These are phyloP conservation scores for Beauveria bassiana DNA, from an alignment of 2,329 filamentous ascomycete genomes.

Conservation along the genomic window DNA sequence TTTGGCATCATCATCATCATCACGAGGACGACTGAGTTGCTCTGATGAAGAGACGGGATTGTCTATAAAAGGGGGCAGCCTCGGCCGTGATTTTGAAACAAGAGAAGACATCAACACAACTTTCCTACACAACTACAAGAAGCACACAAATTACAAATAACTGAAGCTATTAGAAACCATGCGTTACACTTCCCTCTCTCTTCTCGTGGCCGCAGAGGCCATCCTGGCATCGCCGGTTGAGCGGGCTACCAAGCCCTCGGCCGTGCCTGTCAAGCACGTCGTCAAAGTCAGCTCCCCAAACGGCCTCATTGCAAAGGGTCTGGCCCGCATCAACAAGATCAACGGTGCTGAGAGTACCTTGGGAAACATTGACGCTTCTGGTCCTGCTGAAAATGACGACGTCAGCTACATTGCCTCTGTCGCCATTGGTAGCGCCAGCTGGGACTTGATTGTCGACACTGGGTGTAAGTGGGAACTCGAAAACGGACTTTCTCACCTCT, in stretches of 20 bases:
- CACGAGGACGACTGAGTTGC: neutral
- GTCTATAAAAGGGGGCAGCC: neutral
- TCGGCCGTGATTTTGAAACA: neutral
- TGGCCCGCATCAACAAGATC: conserved; percentile 18
- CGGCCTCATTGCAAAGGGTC: conserved; percentile 18
- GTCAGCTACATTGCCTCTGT: conserved; percentile 21
- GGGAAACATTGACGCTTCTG: conserved; percentile 12
- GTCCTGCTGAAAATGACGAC: conserved; percentile 20
- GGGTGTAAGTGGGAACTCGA: conserved; percentile 16
- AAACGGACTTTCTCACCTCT: too few relatives aligned
- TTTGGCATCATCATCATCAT: neutral
- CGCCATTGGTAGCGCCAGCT: conserved; percentile 18
- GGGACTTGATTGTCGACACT: conserved; percentile 22
- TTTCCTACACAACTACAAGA: neutral
- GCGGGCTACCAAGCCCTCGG: conserved; percentile 14
- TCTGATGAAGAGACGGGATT: neutral
- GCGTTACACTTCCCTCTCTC: conserved; percentile 1
- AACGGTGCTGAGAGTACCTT: conserved; percentile 14
- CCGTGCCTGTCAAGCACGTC: conserved; percentile 18
- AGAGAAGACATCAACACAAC: neutral
- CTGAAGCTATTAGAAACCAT: neutral
- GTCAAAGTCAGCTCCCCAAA: conserved; percentile 18
- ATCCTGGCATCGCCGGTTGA: conserved; percentile 20
- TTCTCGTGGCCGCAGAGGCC: conserved; percentile 14
- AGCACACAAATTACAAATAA: too few relatives aligned